Evolutionary conservation across 495 filamentous ascomycete genomes (phyloP), one percentile per base, ranked within the genome.

Genomic region (Xylaria nigripes): DNA sequence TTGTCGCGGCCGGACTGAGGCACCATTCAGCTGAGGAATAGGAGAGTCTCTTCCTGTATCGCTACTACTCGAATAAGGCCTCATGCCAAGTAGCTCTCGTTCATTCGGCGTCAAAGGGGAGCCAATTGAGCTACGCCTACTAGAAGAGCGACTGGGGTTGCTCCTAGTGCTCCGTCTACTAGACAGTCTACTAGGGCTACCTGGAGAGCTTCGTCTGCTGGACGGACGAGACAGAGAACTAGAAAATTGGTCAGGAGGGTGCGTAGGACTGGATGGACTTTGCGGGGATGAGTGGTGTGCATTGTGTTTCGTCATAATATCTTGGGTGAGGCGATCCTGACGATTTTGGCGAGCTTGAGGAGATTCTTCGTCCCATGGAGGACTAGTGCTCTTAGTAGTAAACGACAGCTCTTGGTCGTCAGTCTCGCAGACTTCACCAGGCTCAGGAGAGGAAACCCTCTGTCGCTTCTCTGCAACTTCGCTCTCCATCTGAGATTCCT

Each of bases 341-440:
- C n/a, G 6, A n/a, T 50, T 50, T 2, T 18, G 53, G 22, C 38
- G 15, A 19, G 22, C 32, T 19, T 15, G 4, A 42, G 23, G 16
- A 25, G 19, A 18, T 23, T 48, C 45, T 40, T 18, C 15, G 15
- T 55, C 38, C 38, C 18, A 38, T 21, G 25, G 27, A 29, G 38
- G 40, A n/a, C 30, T 48, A n/a, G 34, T 27, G 27, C 18, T 56
- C 41, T 15, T 53, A 29, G n/a, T 58, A 38, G 45, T 61, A 49
- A 40, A 13, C 25, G 58, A 34, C 18, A 56, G 22, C 32, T 50
- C 50, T 38, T 62, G 51, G 38, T 48, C 48, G 9, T 58, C 56
- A 19, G 32, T 23, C 23, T 67, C 61, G 29, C 61, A 48, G 24
- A 67, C 55, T 45, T 67, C 64, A n/a, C 64, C 64, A 22, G 61